phyloP scores from a whole-genome alignment of 192 early-diverging fungal species.

The Fimicolochytrium jonesii region DNA sequence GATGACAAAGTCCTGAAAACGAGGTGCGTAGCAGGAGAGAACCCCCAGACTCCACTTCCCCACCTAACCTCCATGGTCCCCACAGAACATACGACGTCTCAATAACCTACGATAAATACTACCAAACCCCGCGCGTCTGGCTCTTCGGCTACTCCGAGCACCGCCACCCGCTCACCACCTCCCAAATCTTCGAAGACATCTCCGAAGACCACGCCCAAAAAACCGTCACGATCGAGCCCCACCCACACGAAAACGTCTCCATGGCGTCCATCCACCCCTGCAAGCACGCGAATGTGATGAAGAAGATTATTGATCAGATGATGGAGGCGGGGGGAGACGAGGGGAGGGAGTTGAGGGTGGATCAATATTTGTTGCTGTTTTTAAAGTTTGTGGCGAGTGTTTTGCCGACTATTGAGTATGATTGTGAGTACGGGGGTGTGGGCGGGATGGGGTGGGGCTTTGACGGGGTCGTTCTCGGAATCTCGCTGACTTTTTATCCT shows the following conservation, averaged over 20 bases:
- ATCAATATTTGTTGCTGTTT: conserved; percentile 94
- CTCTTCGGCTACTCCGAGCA: conserved; percentile 95
- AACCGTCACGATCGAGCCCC: conserved; percentile 96
- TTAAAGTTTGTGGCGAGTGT: conserved; percentile 97
- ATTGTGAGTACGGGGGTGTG: conserved; percentile 48
- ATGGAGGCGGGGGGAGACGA: conserved; percentile 57
- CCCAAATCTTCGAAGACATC: conserved; percentile 97
- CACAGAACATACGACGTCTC: conserved; percentile 92
- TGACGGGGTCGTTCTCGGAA: not conserved
- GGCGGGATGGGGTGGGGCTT: not conserved
- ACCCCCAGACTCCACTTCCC: not conserved
- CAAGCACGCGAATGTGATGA: conserved; percentile 98
- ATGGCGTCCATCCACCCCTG: conserved; percentile 97
- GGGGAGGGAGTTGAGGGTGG: conserved; percentile 78
- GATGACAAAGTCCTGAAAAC: conserved; percentile 50
- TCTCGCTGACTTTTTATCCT: not conserved
- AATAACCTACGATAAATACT: conserved; percentile 99
- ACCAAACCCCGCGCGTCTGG: conserved; percentile 96
- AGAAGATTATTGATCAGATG: conserved; percentile 85
- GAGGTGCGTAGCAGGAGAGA: conserved; percentile 25
- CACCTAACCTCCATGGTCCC: not conserved
- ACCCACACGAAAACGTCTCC: conserved; percentile 84
- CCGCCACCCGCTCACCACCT: conserved; percentile 73
- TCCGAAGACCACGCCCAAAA: conserved; percentile 98
- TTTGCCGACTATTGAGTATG: conserved; percentile 97